A percentile compares a stretch with the other conserved stretches of the same genome.
These are phyloP conservation scores for Ajuga reptans DNA, from an alignment of 305 asterid genomes.

Conservation along the genomic window DNA sequence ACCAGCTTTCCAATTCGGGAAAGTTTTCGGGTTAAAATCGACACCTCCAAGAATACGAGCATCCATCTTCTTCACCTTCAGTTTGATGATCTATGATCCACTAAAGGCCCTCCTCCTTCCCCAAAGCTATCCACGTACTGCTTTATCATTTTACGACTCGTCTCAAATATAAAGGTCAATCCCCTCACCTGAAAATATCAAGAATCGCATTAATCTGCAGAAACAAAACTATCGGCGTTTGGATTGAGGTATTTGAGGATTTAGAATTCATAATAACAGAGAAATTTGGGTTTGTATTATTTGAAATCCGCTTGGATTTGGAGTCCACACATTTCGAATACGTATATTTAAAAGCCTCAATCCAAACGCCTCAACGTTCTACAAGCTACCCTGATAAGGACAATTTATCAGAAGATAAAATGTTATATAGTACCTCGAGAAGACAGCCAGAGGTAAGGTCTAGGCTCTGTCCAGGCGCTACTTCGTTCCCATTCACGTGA, in stretches of 20 bases:
- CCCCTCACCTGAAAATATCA: slow-evolving; percentile 30
- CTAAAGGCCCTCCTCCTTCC: neutral
- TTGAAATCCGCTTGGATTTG: too few relatives aligned
- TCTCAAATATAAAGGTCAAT: slow-evolving; percentile 32
- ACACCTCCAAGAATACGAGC: slow-evolving; percentile 18
- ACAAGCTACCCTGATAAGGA: neutral
- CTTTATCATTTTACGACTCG: slow-evolving; percentile 22
- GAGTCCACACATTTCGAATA: too few relatives aligned
- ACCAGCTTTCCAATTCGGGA: slow-evolving; percentile 12
- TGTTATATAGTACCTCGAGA: slow-evolving; percentile 48
- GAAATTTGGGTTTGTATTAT: too few relatives aligned
- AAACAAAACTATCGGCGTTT: neutral
- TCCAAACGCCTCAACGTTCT: neutral
- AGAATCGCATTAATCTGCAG: slow-evolving; percentile 9
- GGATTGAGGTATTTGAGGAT: neutral
- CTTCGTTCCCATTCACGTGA: slow-evolving; percentile 49
- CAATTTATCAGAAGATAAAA: neutral
- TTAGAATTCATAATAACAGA: too few relatives aligned
- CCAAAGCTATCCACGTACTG: slow-evolving; percentile 21
- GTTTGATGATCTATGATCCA: slow-evolving; percentile 9
- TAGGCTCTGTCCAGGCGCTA: slow-evolving; percentile 32
- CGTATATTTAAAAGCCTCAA: neutral
- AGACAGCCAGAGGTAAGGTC: slow-evolving; percentile 52
- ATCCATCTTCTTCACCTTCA: slow-evolving; percentile 12
- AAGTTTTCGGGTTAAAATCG: slow-evolving; percentile 19